Evolutionary conservation across 2,329 filamentous ascomycete species (phyloP).

Genomic region (Cladorrhinum sp.): DNA sequence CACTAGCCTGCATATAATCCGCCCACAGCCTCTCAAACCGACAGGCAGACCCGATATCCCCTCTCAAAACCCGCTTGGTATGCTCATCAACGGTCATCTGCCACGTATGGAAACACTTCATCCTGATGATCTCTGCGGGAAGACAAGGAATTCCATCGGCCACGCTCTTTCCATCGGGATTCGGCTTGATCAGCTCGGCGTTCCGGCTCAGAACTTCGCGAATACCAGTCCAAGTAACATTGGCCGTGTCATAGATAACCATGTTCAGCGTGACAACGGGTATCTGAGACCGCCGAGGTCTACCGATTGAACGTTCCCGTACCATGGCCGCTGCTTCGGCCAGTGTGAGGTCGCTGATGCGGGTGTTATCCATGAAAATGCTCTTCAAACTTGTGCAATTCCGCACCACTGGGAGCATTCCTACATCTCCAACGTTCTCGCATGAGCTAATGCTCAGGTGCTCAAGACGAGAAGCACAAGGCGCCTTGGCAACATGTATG

Average conservation of each 20-base stretch:
- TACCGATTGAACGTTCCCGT: constrained; percentile 52
- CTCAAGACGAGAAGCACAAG: constrained; percentile 67
- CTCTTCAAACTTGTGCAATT: constrained; percentile 66
- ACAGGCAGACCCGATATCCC: constrained; percentile 69
- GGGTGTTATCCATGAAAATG: constrained; percentile 89
- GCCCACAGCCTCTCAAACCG: constrained; percentile 90
- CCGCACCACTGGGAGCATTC: constrained; percentile 80
- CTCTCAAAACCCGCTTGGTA: constrained; percentile 76
- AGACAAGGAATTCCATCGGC: constrained; percentile 14
- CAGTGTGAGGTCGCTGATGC: constrained; percentile 80
- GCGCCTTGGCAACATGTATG: constrained; percentile 70
- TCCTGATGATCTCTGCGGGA: constrained; percentile 73
- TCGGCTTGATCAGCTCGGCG: constrained; percentile 55
- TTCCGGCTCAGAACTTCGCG: constrained; percentile 85
- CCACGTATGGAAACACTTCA: constrained; percentile 95
- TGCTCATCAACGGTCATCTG: constrained; percentile 95
- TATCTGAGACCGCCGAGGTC: constrained; percentile 35
- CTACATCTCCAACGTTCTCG: constrained; percentile 76
- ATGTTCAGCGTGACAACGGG: constrained; percentile 65
- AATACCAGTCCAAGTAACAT: constrained; percentile 89
- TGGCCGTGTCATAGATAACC: constrained; percentile 86
- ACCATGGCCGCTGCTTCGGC: constrained; percentile 82
- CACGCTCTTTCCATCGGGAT: constrained; percentile 11
- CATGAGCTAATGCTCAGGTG: constrained; percentile 91
- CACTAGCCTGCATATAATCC: constrained; percentile 87